These are phyloP conservation scores for Cynara cardunculus DNA, from an alignment of 129 eudicot species.

Conservation along the genomic window DNA sequence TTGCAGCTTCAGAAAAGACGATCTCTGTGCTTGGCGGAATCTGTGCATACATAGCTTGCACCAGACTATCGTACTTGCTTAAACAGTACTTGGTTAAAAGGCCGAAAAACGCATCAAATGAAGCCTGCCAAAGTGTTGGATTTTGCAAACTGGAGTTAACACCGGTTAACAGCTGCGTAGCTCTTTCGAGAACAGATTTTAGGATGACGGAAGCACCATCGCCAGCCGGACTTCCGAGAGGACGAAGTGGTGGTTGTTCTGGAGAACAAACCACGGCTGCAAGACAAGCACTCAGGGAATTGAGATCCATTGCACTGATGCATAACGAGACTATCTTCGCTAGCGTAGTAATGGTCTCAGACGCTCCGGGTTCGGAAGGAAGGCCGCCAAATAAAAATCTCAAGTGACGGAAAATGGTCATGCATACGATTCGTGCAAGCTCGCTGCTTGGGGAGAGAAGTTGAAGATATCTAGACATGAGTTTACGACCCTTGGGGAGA, in stretches of 20 bases:
- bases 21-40: conserved; percentile 38
- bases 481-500: conserved; percentile 83
- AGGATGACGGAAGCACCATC: conserved; percentile 78
- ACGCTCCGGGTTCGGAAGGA: conserved; percentile 56
- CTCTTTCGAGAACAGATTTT: conserved; percentile 73
- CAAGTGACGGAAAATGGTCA: conserved; percentile 88
- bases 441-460: conserved; percentile 79
- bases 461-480: conserved; percentile 61
- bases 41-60: conserved; percentile 63
- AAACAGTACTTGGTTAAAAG: conserved; percentile 81
- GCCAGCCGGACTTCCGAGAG: conserved; percentile 84
- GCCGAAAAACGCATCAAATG: conserved; percentile 80
- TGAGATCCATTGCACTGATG: conserved; percentile 75
- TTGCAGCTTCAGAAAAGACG: conserved; percentile 61
- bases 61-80: conserved; percentile 73
- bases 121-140: conserved; percentile 91
- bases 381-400: conserved; percentile 78
- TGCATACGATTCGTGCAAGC: conserved; percentile 83
- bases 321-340: conserved; percentile 54
- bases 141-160: conserved; percentile 43
- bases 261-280: conserved; percentile 97
- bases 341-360: conserved; percentile 47
- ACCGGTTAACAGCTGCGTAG: conserved; percentile 42
- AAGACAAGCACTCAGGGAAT: conserved; percentile 84
- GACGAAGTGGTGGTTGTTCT: conserved; percentile 97